Conservation (phyloP, 495 filamentous ascomycete genomes). For the Penicillium canariense region DNA sequence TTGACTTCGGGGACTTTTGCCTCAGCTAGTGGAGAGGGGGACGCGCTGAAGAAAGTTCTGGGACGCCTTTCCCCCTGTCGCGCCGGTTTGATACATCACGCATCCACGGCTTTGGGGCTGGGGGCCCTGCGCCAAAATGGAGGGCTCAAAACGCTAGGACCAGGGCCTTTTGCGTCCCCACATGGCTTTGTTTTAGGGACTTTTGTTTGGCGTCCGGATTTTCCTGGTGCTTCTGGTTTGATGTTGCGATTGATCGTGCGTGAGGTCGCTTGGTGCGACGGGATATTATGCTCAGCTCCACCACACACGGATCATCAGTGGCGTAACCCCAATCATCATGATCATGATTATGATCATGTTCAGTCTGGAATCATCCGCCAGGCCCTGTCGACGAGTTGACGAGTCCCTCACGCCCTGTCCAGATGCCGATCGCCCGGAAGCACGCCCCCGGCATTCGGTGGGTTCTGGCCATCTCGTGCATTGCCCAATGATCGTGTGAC, state of each 20-base stretch:
- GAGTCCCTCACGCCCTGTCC: not conserved
- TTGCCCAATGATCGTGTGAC: not conserved
- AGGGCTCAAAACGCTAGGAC: slow-evolving; percentile 6
- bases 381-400: not conserved
- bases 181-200: slow-evolving; percentile 9
- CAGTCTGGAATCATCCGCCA: not conserved
- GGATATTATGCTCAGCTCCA: too few relatives aligned
- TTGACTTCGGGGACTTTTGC: too few relatives aligned
- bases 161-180: slow-evolving; percentile 3
- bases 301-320: too few relatives aligned
- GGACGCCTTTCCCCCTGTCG: not conserved
- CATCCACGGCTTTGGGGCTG: not conserved
- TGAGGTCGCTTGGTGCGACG: too few relatives aligned
- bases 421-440: slow-evolving; percentile 18
- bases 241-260: too few relatives aligned
- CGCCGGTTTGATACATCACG: slow-evolving; percentile 10
- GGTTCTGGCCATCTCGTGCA: not conserved
- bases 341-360: not conserved
- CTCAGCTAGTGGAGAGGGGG: not conserved
- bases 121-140: not conserved
- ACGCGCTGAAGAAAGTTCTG: not conserved
- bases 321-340: not conserved
- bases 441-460: slow-evolving; percentile 7
- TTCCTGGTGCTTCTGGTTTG: not conserved
- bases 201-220: too few relatives aligned